Base-by-base conservation (phyloP, 345 rosid genomes). In the Hibiscus tridactylites region DNA sequence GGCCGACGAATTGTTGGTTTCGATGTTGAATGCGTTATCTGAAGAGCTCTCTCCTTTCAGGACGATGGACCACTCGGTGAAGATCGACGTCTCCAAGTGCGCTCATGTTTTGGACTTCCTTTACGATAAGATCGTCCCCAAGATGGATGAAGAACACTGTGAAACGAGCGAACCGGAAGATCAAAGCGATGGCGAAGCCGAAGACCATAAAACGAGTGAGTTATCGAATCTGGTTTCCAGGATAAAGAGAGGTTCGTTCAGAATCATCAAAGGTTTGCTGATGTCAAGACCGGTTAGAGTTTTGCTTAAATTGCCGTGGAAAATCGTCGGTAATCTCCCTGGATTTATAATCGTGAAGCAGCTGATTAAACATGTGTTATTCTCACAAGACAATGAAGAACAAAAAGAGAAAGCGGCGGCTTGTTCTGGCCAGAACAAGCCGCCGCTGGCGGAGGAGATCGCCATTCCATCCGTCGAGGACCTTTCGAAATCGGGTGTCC, bases 391-490 rank as follows among this genome's bases (percentile, higher is more conserved):
- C 10, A 76, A 67, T 9, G 79, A 75, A 56, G 59, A 54, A 46
- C 50, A 9, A 60, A 80, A 84, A 19, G 71, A 8, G 70, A 75
- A 74, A 59, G 12, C 63, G 15, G 79, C 80, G 5, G 76, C 9
- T 63, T 2, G 8, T 54, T 10, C 52, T 0, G n/a, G 37, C 13
- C 47, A 11, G 37, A 70, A 78, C 52, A 83, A 79, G 66, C 85
- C 91, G 6, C 96, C 89, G 33, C 69, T 81, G 0, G 81, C 84
- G 0, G 93, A 88, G 74, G 91, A 92, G 61, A 91, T 90, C 67
- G n/a, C 88, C 21, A 90, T 90, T 56, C 98, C 97, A 35, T 83
- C 87, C 0, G 92, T 90, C 19, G 31, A 81, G 0, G 84, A 91
- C 42, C 90, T 93, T 1, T 56, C 66, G 3, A 77, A 83, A 16